These are phyloP conservation scores for Colletotrichum sansevieriae DNA, from an alignment of 2,329 filamentous ascomycete species.

Conservation along the genomic window DNA sequence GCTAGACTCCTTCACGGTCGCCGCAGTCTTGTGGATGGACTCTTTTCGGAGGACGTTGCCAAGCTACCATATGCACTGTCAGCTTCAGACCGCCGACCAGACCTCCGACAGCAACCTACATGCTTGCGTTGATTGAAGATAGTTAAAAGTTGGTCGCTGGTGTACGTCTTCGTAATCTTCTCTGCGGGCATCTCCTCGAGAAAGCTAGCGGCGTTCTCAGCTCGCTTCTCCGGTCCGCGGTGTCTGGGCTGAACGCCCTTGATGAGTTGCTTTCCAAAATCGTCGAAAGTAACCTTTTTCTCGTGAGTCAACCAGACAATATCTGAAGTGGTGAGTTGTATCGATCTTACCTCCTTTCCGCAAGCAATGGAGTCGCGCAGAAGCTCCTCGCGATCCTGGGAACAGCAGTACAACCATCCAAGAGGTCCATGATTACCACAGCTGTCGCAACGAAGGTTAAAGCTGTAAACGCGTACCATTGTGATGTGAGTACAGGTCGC, in stretches of 20 bases:
- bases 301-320: conserved; percentile 40
- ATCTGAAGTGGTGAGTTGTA: conserved; percentile 33
- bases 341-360: conserved; percentile 47
- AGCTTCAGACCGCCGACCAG: neutral
- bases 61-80: conserved; percentile 6
- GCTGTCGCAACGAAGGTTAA: conserved; percentile 64
- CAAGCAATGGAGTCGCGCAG: conserved; percentile 49
- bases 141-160: conserved; percentile 59
- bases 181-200: conserved; percentile 58
- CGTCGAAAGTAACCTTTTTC: conserved; percentile 51
- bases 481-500: conserved; percentile 73
- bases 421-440: conserved; percentile 69
- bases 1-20: conserved; percentile 1
- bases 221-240: conserved; percentile 56
- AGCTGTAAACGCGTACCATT: conserved; percentile 74
- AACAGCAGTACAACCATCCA: conserved; percentile 82
- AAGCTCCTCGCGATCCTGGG: conserved; percentile 68
- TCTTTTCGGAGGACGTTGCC: conserved; percentile 32
- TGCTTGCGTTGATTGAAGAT: conserved; percentile 65
- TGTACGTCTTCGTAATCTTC: conserved; percentile 58
- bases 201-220: conserved; percentile 57
- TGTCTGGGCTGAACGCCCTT: conserved; percentile 52
- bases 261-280: conserved; percentile 50
- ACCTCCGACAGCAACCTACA: conserved; percentile 50
- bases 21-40: conserved; percentile 23